Percentiles rank a stretch among this genome's conserved stretches.
Conservation (phyloP, 139 green algal genomes). For the Closterium sp. region DNA sequence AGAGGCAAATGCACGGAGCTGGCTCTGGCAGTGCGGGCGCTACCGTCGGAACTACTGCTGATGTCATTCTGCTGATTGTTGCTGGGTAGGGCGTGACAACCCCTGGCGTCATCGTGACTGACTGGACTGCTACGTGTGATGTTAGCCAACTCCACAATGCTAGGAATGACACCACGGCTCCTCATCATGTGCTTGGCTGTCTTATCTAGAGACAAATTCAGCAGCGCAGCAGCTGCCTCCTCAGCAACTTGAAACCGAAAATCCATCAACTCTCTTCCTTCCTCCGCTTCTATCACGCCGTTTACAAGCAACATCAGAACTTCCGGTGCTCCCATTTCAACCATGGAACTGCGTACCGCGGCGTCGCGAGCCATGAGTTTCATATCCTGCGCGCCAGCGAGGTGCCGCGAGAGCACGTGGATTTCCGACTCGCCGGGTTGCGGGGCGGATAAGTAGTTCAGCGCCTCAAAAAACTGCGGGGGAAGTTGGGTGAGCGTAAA, state of each 20-base stretch:
- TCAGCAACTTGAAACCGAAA: not conserved
- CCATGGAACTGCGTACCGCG: not conserved
- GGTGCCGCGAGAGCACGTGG: not conserved
- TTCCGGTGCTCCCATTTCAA: not conserved
- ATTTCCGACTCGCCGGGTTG: not conserved
- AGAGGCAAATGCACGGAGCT: not conserved
- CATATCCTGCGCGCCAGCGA: not conserved
- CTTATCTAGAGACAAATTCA: not conserved
- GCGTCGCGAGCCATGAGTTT: not conserved
- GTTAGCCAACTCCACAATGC: not conserved
- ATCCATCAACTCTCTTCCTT: not conserved
- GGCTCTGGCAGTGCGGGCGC: not conserved
- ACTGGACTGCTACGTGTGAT: not conserved
- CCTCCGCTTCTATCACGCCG: not conserved
- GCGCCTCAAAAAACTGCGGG: not conserved
- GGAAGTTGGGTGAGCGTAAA: not conserved
- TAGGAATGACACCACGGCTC: not conserved
- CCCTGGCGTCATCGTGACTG: not conserved
- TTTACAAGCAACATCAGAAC: not conserved
- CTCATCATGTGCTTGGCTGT: not conserved
- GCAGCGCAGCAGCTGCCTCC: not conserved
- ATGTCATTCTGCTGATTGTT: not conserved
- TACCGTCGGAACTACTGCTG: not conserved
- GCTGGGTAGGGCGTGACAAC: not conserved
- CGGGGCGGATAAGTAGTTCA: not conserved